A percentile compares a stretch with the other conserved stretches of the same genome.
Conservation (phyloP, 441 rosid species). For the Gossypium trilobum region DNA sequence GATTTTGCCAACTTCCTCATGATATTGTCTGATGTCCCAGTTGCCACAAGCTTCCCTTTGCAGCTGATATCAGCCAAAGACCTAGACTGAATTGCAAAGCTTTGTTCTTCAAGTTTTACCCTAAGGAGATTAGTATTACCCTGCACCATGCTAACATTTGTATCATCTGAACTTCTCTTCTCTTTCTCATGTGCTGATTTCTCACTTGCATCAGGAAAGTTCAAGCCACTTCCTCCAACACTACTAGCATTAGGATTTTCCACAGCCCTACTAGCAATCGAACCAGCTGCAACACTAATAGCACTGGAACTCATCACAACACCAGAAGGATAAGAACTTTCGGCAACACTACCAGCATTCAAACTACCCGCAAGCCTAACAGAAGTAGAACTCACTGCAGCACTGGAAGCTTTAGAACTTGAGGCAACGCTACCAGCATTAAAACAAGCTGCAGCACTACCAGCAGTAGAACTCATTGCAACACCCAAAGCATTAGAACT, state of each 20-base stretch:
- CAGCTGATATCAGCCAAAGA: slow-evolving; percentile 23
- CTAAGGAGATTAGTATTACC: background rate
- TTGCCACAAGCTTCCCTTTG: slow-evolving; percentile 21
- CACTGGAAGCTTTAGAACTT: slow-evolving; percentile 14
- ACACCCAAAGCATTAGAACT: background rate
- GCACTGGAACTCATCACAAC: background rate
- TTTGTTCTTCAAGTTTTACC: slow-evolving; percentile 35
- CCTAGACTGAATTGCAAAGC: slow-evolving; percentile 19
- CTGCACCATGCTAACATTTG: slow-evolving; percentile 11
- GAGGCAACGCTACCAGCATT: background rate
- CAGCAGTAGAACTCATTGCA: background rate
- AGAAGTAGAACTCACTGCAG: slow-evolving; percentile 17
- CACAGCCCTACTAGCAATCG: background rate
- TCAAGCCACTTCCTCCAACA: slow-evolving; percentile 20
- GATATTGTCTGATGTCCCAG: slow-evolving; percentile 13
- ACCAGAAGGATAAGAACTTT: background rate
- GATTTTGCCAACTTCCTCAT: slow-evolving; percentile 16
- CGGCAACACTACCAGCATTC: background rate
- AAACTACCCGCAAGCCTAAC: background rate
- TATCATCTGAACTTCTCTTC: slow-evolving; percentile 9
- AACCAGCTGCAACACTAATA: background rate
- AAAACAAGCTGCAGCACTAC: background rate
- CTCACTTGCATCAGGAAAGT: slow-evolving; percentile 25
- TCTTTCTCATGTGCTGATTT: slow-evolving; percentile 15
- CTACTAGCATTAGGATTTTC: slow-evolving; percentile 19